Evolutionary conservation across 2,329 filamentous ascomycete genomes (phyloP).

Genomic region (Pseudohalonectria lignicola): DNA sequence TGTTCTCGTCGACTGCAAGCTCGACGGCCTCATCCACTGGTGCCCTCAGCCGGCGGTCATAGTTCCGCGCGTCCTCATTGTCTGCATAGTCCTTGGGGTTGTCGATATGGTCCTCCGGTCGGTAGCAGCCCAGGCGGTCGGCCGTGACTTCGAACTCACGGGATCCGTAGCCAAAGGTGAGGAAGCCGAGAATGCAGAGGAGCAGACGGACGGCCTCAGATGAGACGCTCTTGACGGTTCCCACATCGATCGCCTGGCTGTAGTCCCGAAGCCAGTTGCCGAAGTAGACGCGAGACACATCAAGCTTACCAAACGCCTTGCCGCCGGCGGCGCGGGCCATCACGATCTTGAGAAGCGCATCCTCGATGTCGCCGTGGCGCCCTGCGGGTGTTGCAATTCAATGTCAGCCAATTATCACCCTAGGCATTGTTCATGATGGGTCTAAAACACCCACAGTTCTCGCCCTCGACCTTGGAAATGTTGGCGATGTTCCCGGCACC

Average conservation of each 20-base stretch:
- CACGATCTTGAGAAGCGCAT: constrained; percentile 64
- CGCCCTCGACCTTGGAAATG: constrained; percentile 68
- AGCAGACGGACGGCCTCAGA: constrained; percentile 84
- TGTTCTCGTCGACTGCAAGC: constrained; percentile 63
- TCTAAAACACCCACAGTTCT: constrained; percentile 54
- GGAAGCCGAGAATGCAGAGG: constrained; percentile 80
- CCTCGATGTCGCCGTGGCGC: constrained; percentile 89
- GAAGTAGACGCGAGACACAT: constrained; percentile 82
- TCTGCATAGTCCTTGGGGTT: constrained; percentile 76
- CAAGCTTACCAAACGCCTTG: constrained; percentile 70
- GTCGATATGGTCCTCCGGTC: constrained; percentile 76
- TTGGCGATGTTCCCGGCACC: constrained; percentile 83
- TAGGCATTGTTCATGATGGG: neutral
- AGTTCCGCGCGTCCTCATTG: constrained; percentile 73
- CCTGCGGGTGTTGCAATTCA: constrained; percentile 25
- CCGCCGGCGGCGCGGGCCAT: constrained; percentile 51
- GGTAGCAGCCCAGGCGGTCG: constrained; percentile 69
- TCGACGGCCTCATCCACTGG: constrained; percentile 71
- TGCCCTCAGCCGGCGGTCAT: constrained; percentile 70
- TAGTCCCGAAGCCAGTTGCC: constrained; percentile 94
- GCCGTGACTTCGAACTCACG: constrained; percentile 78
- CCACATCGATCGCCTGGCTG: constrained; percentile 87
- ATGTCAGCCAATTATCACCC: neutral
- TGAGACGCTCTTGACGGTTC: constrained; percentile 82
- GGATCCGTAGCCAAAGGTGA: constrained; percentile 77